A percentile compares a stretch with the other conserved stretches of the same genome.
phyloP scores from a whole-genome alignment of 805 yeast species.

The Yamadazyma takamatsuzukensis region DNA sequence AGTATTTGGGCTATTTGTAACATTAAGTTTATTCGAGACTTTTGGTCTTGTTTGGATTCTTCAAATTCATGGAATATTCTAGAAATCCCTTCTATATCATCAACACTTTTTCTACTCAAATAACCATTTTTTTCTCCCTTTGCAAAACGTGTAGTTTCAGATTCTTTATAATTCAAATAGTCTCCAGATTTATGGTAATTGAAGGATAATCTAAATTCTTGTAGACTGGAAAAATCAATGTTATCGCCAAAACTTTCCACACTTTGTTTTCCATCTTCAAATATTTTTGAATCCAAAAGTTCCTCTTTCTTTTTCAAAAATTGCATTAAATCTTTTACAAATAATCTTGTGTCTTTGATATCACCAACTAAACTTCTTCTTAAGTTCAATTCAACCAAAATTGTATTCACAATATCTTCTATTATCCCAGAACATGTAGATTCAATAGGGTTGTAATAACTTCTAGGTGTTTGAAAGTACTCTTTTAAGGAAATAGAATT shows the following conservation, averaged over 20 bases:
- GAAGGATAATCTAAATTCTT: constrained; percentile 1
- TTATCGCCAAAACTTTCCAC: background rate
- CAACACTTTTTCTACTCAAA: background rate
- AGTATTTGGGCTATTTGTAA: background rate
- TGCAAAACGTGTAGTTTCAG: constrained; percentile 22
- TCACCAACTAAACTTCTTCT: constrained; percentile 15
- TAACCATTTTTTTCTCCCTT: constrained; percentile 9
- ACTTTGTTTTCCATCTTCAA: background rate
- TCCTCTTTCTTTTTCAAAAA: background rate
- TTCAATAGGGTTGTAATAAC: constrained; percentile 9
- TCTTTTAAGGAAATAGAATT: background rate
- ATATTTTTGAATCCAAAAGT: background rate
- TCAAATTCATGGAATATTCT: background rate
- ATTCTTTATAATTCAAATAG: constrained; percentile 27
- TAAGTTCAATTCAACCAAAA: constrained; percentile 28
- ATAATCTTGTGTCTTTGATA: constrained; percentile 3
- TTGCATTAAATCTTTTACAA: constrained; percentile 2
- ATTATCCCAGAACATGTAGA: constrained; percentile 6
- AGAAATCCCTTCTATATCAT: background rate
- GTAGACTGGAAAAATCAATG: background rate
- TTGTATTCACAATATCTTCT: constrained; percentile 18
- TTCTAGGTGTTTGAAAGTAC: constrained; percentile 1
- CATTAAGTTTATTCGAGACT: constrained; percentile 1
- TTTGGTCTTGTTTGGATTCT: too few species aligned
- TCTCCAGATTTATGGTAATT: constrained; percentile 25